phyloP scores from a whole-genome alignment of 345 rosid genomes.

The Litchi chinensis region DNA sequence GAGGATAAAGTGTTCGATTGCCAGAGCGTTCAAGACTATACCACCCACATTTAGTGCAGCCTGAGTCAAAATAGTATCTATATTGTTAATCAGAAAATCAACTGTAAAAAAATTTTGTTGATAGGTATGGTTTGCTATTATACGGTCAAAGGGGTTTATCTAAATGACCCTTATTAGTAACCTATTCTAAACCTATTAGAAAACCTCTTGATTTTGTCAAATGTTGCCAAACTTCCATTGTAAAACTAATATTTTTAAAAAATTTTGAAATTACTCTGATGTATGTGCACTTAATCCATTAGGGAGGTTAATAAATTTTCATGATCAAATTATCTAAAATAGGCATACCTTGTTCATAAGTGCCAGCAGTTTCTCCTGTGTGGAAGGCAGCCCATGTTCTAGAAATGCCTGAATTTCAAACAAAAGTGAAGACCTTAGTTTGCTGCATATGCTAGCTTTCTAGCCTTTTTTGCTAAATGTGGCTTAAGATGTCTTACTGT shows the following conservation, averaged over 20 bases:
- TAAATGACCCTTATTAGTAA: no score
- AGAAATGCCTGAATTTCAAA: constrained; percentile 69
- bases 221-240: no score
- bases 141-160: background rate
- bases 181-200: background rate
- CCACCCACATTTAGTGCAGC: constrained; percentile 85
- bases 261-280: background rate
- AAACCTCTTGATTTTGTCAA: background rate
- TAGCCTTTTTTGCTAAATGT: constrained; percentile 16
- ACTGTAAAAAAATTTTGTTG: background rate
- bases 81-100: background rate
- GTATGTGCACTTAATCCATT: background rate
- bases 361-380: constrained; percentile 70
- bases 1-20: constrained; percentile 90
- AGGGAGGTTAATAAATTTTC: background rate
- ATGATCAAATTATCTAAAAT: background rate
- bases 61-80: constrained; percentile 36
- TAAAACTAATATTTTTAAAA: no score
- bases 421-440: background rate
- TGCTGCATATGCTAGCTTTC: background rate
- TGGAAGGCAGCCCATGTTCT: constrained; percentile 83
- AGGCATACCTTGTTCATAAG: constrained; percentile 78
- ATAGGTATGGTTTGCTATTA: background rate
- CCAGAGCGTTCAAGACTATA: constrained; percentile 84
- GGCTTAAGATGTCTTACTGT: constrained; percentile 47